Evolutionary conservation across 192 early-diverging fungal genomes (phyloP).

Genomic region (Coemansia umbellata): DNA sequence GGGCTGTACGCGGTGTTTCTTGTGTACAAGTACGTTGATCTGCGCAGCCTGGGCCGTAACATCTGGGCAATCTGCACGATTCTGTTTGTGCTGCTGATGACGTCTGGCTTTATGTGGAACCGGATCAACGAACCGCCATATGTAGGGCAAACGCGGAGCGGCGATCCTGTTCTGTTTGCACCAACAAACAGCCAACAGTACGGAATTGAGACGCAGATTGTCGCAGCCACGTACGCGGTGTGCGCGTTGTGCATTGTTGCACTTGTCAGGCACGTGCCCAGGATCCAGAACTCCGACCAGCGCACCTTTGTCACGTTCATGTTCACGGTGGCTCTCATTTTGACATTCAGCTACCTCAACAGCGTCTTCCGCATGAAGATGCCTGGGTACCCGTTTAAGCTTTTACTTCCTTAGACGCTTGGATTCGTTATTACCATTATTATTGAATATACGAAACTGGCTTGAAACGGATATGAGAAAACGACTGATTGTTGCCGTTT

Average conservation of each 20-base stretch:
- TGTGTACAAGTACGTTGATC: constrained; percentile 24
- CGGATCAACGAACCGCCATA: constrained; percentile 46
- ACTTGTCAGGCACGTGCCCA: constrained; percentile 44
- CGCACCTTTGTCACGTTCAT: constrained; percentile 41
- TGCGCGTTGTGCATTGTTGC: constrained; percentile 45
- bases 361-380: constrained; percentile 51
- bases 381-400: constrained; percentile 40
- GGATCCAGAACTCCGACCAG: constrained; percentile 28
- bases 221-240: constrained; percentile 39
- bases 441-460: no score
- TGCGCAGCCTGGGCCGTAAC: constrained; percentile 29
- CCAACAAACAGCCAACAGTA: constrained; percentile 45
- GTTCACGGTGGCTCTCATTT: constrained; percentile 28
- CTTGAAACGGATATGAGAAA: no score
- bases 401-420: constrained; percentile 43
- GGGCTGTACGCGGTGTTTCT: constrained; percentile 8
- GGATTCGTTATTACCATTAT: not conserved
- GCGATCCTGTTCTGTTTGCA: constrained; percentile 37
- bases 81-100: constrained; percentile 50
- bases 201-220: constrained; percentile 48
- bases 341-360: constrained; percentile 48
- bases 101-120: constrained; percentile 52
- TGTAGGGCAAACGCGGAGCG: constrained; percentile 31
- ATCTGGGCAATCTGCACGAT: constrained; percentile 28
- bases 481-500: no score